Evolutionary conservation across 371 early-diverging fungal species (phyloP).

Genomic region (Mucor racemosus): DNA sequence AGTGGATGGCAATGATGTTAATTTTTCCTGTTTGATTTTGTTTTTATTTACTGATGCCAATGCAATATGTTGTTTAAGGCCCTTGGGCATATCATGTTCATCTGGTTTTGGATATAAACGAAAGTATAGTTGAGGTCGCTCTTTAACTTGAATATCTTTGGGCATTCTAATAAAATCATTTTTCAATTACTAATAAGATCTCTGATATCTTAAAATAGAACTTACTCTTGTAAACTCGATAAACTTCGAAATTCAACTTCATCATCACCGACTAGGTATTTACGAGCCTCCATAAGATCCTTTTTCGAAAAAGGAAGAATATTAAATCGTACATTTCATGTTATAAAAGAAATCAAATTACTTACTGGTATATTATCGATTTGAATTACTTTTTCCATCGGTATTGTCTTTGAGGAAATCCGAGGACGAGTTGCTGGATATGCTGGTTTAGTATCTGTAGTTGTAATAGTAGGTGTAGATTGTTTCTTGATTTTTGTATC

Average conservation of each 20-base stretch:
- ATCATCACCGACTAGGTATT: conserved; percentile 11
- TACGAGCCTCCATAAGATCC: conserved; percentile 23
- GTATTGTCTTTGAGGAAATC: conserved; percentile 15
- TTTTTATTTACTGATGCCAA: not conserved
- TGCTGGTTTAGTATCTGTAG: not conserved
- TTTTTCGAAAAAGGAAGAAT: not conserved
- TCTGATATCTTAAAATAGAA: not conserved
- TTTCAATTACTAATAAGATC: not conserved
- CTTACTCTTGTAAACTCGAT: conserved; percentile 13
- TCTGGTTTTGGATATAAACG: conserved; percentile 7
- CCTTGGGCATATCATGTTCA: not conserved
- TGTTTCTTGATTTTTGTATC: not conserved
- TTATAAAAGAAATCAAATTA: not conserved
- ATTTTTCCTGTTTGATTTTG: not conserved
- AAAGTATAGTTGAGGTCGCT: conserved; percentile 6
- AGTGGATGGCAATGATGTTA: not conserved
- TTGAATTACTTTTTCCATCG: conserved; percentile 3
- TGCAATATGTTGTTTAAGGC: not conserved
- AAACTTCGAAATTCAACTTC: conserved; percentile 19
- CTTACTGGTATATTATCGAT: conserved; percentile 19
- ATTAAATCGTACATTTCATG: no score
- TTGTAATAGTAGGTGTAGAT: not conserved
- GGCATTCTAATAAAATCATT: not conserved
- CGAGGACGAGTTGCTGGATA: conserved; percentile 13
- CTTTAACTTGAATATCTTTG: not conserved